Percentiles rank a stretch among this genome's conserved stretches.
Evolutionary conservation across 768 basidiomycete genomes (phyloP).

Genomic region (Mycena galopus): DNA sequence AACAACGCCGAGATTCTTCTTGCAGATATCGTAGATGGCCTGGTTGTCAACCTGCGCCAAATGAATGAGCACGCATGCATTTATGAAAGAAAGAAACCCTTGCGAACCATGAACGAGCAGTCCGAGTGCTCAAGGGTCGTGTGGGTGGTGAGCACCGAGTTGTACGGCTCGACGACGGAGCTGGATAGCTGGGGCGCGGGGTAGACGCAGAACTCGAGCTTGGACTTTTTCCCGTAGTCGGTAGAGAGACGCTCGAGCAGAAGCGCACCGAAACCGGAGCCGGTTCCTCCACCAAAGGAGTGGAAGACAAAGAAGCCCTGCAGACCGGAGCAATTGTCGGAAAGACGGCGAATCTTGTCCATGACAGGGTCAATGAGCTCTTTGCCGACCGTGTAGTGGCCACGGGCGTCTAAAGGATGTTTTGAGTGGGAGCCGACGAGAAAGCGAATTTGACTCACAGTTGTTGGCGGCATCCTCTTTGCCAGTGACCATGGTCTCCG

Average conservation of each 20-base stretch:
- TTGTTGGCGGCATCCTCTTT: slow-evolving; percentile 99
- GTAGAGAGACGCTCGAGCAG: slow-evolving; percentile 95
- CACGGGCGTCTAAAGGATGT: slow-evolving; percentile 88
- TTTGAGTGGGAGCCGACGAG: slow-evolving; percentile 11
- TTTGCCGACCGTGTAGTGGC: slow-evolving; percentile 98
- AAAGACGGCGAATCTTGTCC: slow-evolving; percentile 94
- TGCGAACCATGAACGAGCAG: slow-evolving; percentile 93
- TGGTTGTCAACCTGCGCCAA: slow-evolving; percentile 80
- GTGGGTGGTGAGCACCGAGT: slow-evolving; percentile 96
- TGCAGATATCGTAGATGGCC: slow-evolving; percentile 99
- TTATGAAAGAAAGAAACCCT: slow-evolving; percentile 16
- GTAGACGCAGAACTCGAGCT: slow-evolving; percentile 98
- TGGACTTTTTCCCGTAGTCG: slow-evolving; percentile 99
- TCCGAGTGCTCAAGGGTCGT: slow-evolving; percentile 99
- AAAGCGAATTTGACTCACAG: slow-evolving; percentile 65
- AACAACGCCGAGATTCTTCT: slow-evolving; percentile 87
- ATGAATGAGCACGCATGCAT: background rate
- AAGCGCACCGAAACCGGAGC: slow-evolving; percentile 97
- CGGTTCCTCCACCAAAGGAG: slow-evolving; percentile 99
- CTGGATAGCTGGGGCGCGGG: slow-evolving; percentile 93
- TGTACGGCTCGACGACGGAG: slow-evolving; percentile 99
- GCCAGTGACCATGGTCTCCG: slow-evolving; percentile 97
- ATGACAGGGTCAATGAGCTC: slow-evolving; percentile 96
- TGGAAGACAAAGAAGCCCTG: slow-evolving; percentile 99
- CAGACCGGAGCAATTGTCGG: slow-evolving; percentile 96